phyloP scores from a whole-genome alignment of 768 basidiomycete species.

The Russula earlei region DNA sequence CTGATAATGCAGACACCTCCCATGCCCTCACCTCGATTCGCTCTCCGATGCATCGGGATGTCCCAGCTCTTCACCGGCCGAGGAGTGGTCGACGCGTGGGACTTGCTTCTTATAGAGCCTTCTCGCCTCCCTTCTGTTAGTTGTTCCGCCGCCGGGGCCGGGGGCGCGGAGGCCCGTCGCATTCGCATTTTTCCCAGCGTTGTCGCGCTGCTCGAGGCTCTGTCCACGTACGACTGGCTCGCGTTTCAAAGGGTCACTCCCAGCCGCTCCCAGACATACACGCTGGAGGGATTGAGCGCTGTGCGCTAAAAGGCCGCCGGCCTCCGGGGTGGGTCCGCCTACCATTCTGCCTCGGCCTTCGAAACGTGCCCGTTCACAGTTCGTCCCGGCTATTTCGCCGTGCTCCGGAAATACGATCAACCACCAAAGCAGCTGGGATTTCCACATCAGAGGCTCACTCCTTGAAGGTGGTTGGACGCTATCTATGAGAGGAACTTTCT shows the following conservation, averaged over 20 bases:
- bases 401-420: conserved; percentile 34
- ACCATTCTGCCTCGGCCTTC: not conserved
- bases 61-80: conserved; percentile 46
- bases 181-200: conserved; percentile 54
- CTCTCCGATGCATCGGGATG: not conserved
- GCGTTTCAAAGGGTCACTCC: conserved; percentile 63
- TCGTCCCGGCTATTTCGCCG: conserved; percentile 40
- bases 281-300: conserved; percentile 41
- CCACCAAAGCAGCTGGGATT: conserved; percentile 48
- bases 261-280: conserved; percentile 45
- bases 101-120: conserved; percentile 44
- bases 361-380: conserved; percentile 6
- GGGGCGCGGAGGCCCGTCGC: conserved; percentile 67
- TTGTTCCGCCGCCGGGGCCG: too few species aligned
- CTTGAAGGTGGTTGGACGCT: conserved; percentile 54
- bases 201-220: conserved; percentile 52
- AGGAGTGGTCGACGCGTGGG: conserved; percentile 65
- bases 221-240: conserved; percentile 72
- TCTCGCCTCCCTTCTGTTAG: conserved; percentile 54
- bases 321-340: conserved; percentile 37
- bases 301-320: conserved; percentile 47
- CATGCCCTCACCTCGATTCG: not conserved
- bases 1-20: conserved; percentile 27
- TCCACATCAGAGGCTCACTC: conserved; percentile 51
- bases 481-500: conserved; percentile 35